A percentile compares a stretch with the other conserved stretches of the same genome.
Evolutionary conservation across 2,329 filamentous ascomycete species (phyloP).

Genomic region (Cryphonectria parasitica): DNA sequence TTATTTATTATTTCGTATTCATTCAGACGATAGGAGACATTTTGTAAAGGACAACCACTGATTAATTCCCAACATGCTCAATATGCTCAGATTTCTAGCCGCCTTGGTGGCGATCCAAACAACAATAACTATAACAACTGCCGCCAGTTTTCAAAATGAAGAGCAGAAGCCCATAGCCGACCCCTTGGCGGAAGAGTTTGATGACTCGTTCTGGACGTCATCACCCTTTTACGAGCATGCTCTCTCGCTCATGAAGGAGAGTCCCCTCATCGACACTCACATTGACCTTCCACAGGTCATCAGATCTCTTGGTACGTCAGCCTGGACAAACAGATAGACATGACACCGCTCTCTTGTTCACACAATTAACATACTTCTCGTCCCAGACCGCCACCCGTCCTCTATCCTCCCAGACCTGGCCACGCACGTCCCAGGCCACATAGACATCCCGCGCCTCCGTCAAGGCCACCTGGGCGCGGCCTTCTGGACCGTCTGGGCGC

Average conservation of each 20-base stretch:
- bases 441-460: conserved; percentile 35
- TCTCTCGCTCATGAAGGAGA: conserved; percentile 20
- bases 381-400: conserved; percentile 14
- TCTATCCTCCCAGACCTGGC: conserved; percentile 21
- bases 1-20: not conserved
- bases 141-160: conserved; percentile 11
- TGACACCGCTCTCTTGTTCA: conserved; percentile 33
- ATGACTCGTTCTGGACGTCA: conserved; percentile 17
- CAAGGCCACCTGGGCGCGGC: conserved; percentile 35
- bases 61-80: not conserved
- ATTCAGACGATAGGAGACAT: not conserved
- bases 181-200: not conserved
- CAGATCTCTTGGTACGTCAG: conserved; percentile 26
- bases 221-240: conserved; percentile 13
- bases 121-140: not conserved
- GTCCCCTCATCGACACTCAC: conserved; percentile 41
- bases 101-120: not conserved
- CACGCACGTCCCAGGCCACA: conserved; percentile 37
- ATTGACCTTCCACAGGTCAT: conserved; percentile 39
- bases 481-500: conserved; percentile 39
- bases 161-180: conserved; percentile 16
- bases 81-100: not conserved
- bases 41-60: not conserved
- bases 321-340: conserved; percentile 31
- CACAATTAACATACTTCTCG: too few species aligned